Conservation (phyloP, 2,329 filamentous ascomycete genomes). For the Nemania bipapillata region DNA sequence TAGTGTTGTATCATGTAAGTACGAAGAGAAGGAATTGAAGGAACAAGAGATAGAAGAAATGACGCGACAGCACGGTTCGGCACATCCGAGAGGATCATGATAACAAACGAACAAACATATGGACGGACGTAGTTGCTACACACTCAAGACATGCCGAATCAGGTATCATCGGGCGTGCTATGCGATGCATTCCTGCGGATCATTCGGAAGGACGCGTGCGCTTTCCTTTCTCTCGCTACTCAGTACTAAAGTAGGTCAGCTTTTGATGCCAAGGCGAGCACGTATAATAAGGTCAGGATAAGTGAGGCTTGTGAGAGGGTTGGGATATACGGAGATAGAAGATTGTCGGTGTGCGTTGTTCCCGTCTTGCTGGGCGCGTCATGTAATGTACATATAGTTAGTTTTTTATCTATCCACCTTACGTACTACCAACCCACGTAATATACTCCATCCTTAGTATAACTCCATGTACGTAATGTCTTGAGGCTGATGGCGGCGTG, state of each 20-base stretch:
- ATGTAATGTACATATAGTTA: not conserved
- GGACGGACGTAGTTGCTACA: no score
- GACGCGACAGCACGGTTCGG: not conserved
- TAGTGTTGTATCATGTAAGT: no score
- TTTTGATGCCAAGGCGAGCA: no score
- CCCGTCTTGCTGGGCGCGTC: not conserved
- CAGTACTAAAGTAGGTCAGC: no score
- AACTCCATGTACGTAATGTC: not conserved
- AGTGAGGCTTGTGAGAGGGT: not conserved
- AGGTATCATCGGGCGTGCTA: not conserved
- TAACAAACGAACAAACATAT: not conserved
- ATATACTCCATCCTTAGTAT: no score
- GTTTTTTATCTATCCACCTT: no score
- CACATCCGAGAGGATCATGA: not conserved
- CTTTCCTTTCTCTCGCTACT: not conserved
- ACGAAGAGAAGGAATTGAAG: not conserved
- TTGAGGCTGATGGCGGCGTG: not conserved
- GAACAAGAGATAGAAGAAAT: not conserved
- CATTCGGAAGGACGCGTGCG: conserved; percentile 1
- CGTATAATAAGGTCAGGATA: not conserved
- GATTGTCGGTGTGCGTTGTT: conserved; percentile 1
- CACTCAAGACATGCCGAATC: not conserved
- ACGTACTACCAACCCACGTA: no score
- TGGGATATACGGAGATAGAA: not conserved
- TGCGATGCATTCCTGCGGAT: not conserved